phyloP scores from a whole-genome alignment of 306 rosid genomes.

The Canavalia gladiata region DNA sequence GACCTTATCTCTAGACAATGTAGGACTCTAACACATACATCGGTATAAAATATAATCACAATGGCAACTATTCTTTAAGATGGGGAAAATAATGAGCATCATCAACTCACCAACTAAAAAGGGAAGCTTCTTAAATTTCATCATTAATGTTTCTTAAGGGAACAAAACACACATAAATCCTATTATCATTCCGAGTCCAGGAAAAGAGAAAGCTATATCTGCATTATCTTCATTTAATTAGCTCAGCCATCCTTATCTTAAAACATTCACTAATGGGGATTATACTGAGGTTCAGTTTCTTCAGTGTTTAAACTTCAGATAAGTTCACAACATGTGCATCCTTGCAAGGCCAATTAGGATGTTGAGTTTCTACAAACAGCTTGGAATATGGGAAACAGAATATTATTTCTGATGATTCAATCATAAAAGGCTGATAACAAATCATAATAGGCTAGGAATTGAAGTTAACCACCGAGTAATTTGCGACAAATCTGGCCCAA shows the following conservation, averaged over 20 bases:
- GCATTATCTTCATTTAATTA: conserved; percentile 39
- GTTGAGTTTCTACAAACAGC: conserved; percentile 16
- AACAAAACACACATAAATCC: conserved; percentile 19
- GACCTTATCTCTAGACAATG: no score
- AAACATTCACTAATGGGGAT: conserved; percentile 15
- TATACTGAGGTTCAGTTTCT: conserved; percentile 7
- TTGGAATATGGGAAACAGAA: not conserved
- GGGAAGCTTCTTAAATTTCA: conserved; percentile 10
- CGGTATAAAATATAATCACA: conserved; percentile 26
- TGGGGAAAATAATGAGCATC: not conserved
- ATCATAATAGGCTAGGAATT: not conserved
- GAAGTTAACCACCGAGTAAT: not conserved
- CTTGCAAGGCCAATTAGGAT: not conserved
- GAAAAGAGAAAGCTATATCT: conserved; percentile 4
- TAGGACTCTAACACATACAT: no score
- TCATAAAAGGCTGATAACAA: not conserved
- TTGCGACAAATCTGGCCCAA: not conserved
- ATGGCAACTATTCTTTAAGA: conserved; percentile 4
- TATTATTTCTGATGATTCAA: not conserved
- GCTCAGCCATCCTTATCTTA: conserved; percentile 33
- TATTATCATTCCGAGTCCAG: not conserved
- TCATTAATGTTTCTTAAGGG: conserved; percentile 27
- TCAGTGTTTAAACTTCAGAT: conserved; percentile 30
- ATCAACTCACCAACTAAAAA: not conserved
- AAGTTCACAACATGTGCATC: conserved; percentile 7